Evolutionary conservation across 208 protist genomes (phyloP), one percentile per base, ranked within the genome.

Genomic region (Endotrypanum monterogeii): DNA sequence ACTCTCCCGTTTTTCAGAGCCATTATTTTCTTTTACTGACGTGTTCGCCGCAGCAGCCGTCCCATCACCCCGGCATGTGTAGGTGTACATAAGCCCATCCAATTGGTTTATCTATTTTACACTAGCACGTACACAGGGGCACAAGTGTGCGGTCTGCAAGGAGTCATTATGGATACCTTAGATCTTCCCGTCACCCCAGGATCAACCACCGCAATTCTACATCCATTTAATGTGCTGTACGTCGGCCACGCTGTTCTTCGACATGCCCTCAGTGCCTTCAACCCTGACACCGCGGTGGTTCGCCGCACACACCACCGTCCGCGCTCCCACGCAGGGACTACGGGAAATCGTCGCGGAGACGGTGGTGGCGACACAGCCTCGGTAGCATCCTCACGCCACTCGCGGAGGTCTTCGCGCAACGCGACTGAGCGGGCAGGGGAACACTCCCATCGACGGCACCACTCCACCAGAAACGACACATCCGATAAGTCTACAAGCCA

Each of bases 241-340:
- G 76, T 86, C 20, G 56, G 78, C 30, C 79, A 75, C 50, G 76
- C 79, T 35, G 72, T 94, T 14, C 35, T 89, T 11, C 66, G 44
- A 1, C 84, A 89, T 57, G 78, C 83, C 2, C 71, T 92, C 20
- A 73, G 76, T 16, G 84, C 85, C 16, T 89, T 92, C 51, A 86
- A 84, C 74, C 80, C 88, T 1, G 87, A 88, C 48, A 90, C 88
- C 44, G 74, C 91, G 44, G 82, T 93, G 23, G 78, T 90, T 14
- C 83, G 82, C 25, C 73, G 80, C 70, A 65, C 63, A 46, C 80
- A 85, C 63, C 79, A 57, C 71, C 52, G 70, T n/a, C 65, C 48
- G 37, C 75, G 62, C 73, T 44, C 37, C 52, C 60, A 54, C 23
- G 62, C 54, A n/a, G 61, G 6, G 16, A 66, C 46, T 25, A 62